phyloP scores from a whole-genome alignment of 75 land plant species.

The Pinus albicaulis region DNA sequence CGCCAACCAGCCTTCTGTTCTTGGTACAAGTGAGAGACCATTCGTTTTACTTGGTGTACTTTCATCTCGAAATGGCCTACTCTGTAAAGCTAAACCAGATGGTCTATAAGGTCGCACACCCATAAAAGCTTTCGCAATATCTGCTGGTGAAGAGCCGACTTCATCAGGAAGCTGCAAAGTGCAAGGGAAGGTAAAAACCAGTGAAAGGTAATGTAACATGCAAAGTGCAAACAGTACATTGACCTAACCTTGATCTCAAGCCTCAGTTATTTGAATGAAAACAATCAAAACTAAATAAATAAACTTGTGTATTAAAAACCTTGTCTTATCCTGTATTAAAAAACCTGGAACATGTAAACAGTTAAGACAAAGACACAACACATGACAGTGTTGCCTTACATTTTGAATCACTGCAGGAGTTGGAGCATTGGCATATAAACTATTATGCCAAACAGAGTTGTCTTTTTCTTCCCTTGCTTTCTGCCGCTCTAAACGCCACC shows the following conservation, averaged over 20 bases:
- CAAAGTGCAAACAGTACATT: too few relatives aligned
- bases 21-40: slow-evolving; percentile 1
- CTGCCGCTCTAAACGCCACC: slow-evolving; percentile 8
- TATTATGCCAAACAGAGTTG: background rate
- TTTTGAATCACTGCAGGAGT: background rate
- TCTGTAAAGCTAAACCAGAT: background rate
- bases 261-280: too few relatives aligned
- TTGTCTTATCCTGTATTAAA: too few relatives aligned
- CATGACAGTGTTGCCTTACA: background rate
- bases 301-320: too few relatives aligned
- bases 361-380: background rate
- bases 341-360: too few relatives aligned
- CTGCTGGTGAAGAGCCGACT: slow-evolving; percentile 8
- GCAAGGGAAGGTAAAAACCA: too few relatives aligned
- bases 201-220: too few relatives aligned
- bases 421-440: background rate
- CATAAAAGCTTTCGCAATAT: slow-evolving; percentile 13
- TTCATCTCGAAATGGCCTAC: slow-evolving; percentile 3
- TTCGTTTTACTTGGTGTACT: background rate
- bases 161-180: slow-evolving; percentile 7
- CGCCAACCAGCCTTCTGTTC: background rate
- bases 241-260: too few relatives aligned
- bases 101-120: slow-evolving; percentile 7
- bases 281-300: too few relatives aligned
- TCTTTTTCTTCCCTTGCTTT: slow-evolving; percentile 7